Conservation (phyloP, 441 rosid species). For the Melastoma candidum region DNA sequence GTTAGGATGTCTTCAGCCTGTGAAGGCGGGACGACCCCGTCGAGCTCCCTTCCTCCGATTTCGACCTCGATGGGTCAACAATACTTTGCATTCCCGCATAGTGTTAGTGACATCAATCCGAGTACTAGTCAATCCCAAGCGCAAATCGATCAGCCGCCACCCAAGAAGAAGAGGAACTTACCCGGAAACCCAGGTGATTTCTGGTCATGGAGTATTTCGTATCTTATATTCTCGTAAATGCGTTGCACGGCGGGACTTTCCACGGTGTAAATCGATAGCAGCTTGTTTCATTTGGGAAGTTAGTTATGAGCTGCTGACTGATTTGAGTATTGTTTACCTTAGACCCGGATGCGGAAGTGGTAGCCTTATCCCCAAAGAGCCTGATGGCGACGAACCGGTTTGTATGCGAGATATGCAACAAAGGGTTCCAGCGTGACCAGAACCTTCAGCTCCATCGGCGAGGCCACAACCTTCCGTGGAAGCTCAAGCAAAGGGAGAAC, state of each 20-base stretch:
- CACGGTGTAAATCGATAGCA: too few relatives aligned
- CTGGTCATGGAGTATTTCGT: background rate
- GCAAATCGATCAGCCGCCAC: constrained; percentile 27
- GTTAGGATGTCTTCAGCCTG: too few relatives aligned
- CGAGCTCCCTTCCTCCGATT: too few relatives aligned
- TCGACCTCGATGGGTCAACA: too few relatives aligned
- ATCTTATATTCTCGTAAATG: too few relatives aligned
- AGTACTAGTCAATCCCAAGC: constrained; percentile 7
- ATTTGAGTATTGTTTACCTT: background rate
- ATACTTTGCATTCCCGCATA: too few relatives aligned
- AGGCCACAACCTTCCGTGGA: constrained; percentile 88
- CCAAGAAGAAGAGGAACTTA: constrained; percentile 64
- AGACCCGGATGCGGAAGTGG: constrained; percentile 90
- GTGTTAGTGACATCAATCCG: too few relatives aligned
- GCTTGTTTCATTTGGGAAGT: background rate
- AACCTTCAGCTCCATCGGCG: constrained; percentile 73
- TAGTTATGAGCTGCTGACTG: constrained; percentile 2
- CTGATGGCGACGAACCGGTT: constrained; percentile 74
- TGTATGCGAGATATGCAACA: constrained; percentile 75
- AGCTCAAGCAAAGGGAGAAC: constrained; percentile 65
- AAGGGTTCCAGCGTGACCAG: constrained; percentile 84
- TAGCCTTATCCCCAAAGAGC: constrained; percentile 75
- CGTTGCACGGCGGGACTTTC: too few relatives aligned
- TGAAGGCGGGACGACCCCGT: too few relatives aligned
- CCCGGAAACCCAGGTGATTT: constrained; percentile 77